Base-by-base conservation (phyloP, 2,329 filamentous ascomycete species). In the Fusarium graminum region DNA sequence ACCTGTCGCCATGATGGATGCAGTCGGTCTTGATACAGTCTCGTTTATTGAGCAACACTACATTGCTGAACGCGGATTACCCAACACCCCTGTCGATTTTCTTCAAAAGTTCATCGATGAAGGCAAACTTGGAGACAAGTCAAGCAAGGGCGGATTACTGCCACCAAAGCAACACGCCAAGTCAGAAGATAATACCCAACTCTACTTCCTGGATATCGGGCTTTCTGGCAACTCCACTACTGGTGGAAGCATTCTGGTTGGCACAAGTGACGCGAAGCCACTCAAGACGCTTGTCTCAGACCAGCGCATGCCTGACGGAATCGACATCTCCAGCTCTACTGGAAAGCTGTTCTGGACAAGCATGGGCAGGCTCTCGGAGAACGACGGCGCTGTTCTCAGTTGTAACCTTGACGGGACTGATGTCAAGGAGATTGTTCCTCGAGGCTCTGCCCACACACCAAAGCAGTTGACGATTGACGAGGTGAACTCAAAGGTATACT, bases 21-120 rank as follows among this genome's bases (percentile, higher is more conserved):
- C n/a, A 1, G 55, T 60, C 6, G 58, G 58, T 3, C 58, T 60
- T 8, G 58, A 60, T 4, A 60, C 58, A 1, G 58, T 60, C 1
- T 60, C 58, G 1, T 60, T 60, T 2, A 60, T 60, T 6, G 58
- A 60, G 3, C 55, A 60, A 25, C 58, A 61, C 4, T 61, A 60
- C 4, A 28, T 61, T 4, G 34, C 17, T 0, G 56, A 61, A 14
- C 58, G 58, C 9, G 55, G 40, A 0, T 4, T 60, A 13, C 56
- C 55, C 3, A 34, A 17, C 1, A 61, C 46, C 2, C 58, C 58
- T 3, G 19, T 61, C 1, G 30, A 61, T 2, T 61, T 60, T 2
- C 58, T 61, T 1, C 34, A 54, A 16, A 54, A 61, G 30, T 61
- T 38, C 11, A 61, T 61, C 1, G 46, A 42, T 3, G 6, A 42